A percentile compares a stretch with the other conserved stretches of the same genome.
Conservation (phyloP, 2,329 filamentous ascomycete genomes). For the Lasiodiplodia sp. region DNA sequence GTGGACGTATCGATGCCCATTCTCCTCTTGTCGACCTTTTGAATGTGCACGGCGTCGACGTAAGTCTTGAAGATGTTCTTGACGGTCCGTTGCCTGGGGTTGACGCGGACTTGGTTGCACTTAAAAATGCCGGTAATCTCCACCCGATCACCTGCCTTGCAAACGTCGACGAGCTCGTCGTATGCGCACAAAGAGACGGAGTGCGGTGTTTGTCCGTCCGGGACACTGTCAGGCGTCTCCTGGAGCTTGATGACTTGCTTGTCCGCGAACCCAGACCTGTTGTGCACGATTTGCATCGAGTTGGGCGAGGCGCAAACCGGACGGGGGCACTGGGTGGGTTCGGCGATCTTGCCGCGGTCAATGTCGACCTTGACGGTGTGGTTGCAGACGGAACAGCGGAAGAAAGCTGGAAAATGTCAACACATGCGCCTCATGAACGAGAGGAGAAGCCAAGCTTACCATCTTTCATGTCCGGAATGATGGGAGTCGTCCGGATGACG, state of each 20-base stretch:
- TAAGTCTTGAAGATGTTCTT: constrained; percentile 99
- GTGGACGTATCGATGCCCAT: constrained; percentile 92
- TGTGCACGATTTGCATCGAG: constrained; percentile 98
- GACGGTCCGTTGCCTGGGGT: constrained; percentile 88
- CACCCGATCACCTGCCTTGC: constrained; percentile 95
- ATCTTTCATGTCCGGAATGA: constrained; percentile 99
- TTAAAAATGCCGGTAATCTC: constrained; percentile 97
- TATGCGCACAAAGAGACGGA: constrained; percentile 96
- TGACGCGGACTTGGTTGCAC: constrained; percentile 90
- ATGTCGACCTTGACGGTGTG: constrained; percentile 90
- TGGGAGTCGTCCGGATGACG: constrained; percentile 92
- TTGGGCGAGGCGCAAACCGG: constrained; percentile 83
- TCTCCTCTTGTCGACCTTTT: constrained; percentile 94
- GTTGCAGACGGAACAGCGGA: constrained; percentile 92
- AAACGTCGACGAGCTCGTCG: constrained; percentile 95
- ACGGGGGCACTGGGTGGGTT: constrained; percentile 89
- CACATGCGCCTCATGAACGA: constrained; percentile 32
- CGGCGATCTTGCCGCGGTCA: constrained; percentile 93
- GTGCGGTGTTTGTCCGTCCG: constrained; percentile 95
- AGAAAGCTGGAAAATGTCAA: constrained; percentile 69
- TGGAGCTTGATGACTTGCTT: constrained; percentile 99
- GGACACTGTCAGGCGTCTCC: constrained; percentile 93
- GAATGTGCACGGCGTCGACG: constrained; percentile 91
- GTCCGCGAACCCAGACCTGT: constrained; percentile 91
- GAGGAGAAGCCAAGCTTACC: constrained; percentile 38